Percentiles rank a stretch among this genome's conserved stretches.
Evolutionary conservation across 2,329 filamentous ascomycete genomes (phyloP).

Genomic region (Periglandula ipomoeae): DNA sequence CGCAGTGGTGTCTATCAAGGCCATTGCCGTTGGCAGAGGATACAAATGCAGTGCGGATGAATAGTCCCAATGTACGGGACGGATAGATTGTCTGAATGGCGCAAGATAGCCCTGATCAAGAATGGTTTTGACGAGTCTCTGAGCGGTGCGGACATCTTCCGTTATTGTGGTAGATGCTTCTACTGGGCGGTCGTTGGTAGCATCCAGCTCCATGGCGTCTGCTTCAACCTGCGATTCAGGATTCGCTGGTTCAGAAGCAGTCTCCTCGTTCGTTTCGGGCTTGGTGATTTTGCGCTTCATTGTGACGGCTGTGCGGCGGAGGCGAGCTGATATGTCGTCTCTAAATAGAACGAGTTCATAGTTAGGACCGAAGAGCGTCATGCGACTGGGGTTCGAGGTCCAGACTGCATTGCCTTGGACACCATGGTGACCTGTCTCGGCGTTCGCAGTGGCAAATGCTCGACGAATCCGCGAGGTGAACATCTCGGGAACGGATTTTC

Average conservation of each 20-base stretch:
- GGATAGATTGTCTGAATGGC: conserved; percentile 70
- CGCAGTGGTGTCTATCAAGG: conserved; percentile 73
- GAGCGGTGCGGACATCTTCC: conserved; percentile 49
- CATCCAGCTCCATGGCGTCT: conserved; percentile 34
- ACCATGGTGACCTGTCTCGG: conserved; percentile 47
- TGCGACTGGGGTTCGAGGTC: conserved; percentile 76
- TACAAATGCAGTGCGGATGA: conserved; percentile 70
- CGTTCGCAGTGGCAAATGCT: conserved; percentile 69
- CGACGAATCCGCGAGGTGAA: conserved; percentile 84
- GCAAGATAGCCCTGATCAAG: conserved; percentile 84
- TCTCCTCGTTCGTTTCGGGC: conserved; percentile 21
- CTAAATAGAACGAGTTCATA: conserved; percentile 83
- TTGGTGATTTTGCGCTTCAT: conserved; percentile 42
- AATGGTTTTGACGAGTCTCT: conserved; percentile 80
- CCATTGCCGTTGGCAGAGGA: conserved; percentile 74
- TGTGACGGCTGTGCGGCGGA: conserved; percentile 67
- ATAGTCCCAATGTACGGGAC: conserved; percentile 88
- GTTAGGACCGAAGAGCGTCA: conserved; percentile 77
- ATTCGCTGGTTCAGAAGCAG: conserved; percentile 11
- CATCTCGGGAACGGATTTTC: conserved; percentile 68
- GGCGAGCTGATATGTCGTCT: conserved; percentile 73
- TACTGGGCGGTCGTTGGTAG: conserved; percentile 22
- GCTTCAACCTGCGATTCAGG: conserved; percentile 12
- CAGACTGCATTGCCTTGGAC: conserved; percentile 57
- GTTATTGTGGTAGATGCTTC: conserved; percentile 14